Evolutionary conservation across 352 stramenopile species (phyloP), one percentile per base, ranked within the genome.

Genomic region (Phytopythium aichiense): DNA sequence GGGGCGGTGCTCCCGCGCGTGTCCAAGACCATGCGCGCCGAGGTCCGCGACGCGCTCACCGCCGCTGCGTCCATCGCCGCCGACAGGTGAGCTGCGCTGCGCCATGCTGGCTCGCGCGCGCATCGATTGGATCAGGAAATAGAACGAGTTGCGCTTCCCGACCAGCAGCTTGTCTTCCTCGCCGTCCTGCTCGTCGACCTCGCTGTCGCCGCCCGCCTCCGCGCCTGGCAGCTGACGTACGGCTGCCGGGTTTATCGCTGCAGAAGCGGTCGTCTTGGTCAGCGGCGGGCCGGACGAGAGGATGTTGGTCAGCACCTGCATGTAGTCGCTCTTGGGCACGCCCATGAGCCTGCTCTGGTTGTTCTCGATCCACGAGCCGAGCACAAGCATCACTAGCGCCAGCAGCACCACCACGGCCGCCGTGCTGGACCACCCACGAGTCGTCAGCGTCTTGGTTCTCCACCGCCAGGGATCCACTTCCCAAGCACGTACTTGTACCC

Each of bases 71-170:
- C 48, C 43, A 18, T n/a, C 37, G 45, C 33, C 22, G 20, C 13
- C 25, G 31, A 23, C 25, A 30, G 38, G 28, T 56, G 25, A 51
- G 35, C 16, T 23, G 23, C 35, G 22, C 16, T 3, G 30, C 2
- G 38, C 35, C 7, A 45, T 43, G 9, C 45, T 51, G 6, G 74
- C 57, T 0, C 74, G 69, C 51, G 64, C 59, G 28, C 70, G 79
- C 73, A 92, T 88, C 43, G 67, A 69, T 25, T 66, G 63, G 57
- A 91, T 68, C 33, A 94, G 79, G 48, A 84, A 92, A 73, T 89
- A 91, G 69, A 94, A 92, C 33, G 85, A 94, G 56, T 94, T 79
- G 68, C 70, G 73, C 64, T 84, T 88, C 56, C 80, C 65, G 38
- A 64, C 60, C 20, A 87, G 31, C 58, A 72, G 51, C 8, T 78